Conservation (phyloP, 495 filamentous ascomycete genomes). For the Staphylotrichum tortipilum region DNA sequence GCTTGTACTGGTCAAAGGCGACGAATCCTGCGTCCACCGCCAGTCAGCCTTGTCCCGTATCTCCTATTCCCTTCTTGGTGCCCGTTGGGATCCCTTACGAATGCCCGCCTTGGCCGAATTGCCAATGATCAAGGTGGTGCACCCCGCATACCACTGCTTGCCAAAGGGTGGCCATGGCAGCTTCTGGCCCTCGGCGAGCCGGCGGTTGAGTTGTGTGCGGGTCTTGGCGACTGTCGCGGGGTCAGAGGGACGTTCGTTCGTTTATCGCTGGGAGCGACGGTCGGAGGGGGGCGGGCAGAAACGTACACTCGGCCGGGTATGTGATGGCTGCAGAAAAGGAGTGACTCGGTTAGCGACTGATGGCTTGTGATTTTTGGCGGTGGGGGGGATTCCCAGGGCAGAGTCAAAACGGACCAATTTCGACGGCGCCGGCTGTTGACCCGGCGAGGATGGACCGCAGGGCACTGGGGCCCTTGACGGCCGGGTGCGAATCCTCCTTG, state of each 20-base stretch:
- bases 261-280: constrained; percentile 2
- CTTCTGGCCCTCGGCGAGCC: constrained; percentile 69
- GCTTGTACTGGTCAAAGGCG: constrained; percentile 89
- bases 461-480: constrained; percentile 58
- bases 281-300: not conserved
- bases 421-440: constrained; percentile 82
- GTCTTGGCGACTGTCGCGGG: constrained; percentile 70
- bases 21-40: constrained; percentile 69
- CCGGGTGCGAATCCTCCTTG: constrained; percentile 22
- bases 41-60: not conserved
- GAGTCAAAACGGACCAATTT: too few relatives aligned
- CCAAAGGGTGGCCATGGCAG: constrained; percentile 96
- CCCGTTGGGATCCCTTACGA: constrained; percentile 44
- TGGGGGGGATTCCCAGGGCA: constrained; percentile 8
- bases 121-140: constrained; percentile 92
- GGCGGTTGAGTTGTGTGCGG: constrained; percentile 83
- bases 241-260: constrained; percentile 13
- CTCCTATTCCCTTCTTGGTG: not conserved
- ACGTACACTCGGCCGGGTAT: constrained; percentile 89
- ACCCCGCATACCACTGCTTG: constrained; percentile 92
- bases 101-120: constrained; percentile 95
- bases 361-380: not conserved
- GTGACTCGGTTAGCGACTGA: constrained; percentile 11
- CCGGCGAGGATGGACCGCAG: constrained; percentile 83
- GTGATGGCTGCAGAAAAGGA: constrained; percentile 80